Evolutionary conservation across 2,329 filamentous ascomycete genomes (phyloP).

Genomic region (Scedosporium dehoogii): DNA sequence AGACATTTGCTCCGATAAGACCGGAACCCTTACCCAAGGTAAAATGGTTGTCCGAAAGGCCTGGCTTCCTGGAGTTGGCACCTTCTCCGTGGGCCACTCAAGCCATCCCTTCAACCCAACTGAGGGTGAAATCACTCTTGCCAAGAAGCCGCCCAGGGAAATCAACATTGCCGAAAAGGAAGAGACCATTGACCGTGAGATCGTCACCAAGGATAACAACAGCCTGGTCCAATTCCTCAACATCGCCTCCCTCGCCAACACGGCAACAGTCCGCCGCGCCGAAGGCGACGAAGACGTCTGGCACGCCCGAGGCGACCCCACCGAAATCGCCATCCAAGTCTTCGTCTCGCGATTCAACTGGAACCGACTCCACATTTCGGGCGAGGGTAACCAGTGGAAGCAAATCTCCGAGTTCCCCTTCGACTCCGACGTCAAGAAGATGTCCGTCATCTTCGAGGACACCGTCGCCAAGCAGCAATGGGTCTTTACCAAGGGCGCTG

Average conservation of each 20-base stretch:
- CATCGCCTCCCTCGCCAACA: constrained; percentile 54
- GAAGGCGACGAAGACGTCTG: constrained; percentile 29
- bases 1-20: constrained; percentile 60
- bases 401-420: constrained; percentile 62
- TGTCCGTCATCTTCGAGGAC: constrained; percentile 58
- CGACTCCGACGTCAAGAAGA: constrained; percentile 65
- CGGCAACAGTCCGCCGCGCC: constrained; percentile 42
- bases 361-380: constrained; percentile 44
- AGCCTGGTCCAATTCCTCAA: constrained; percentile 46
- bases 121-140: constrained; percentile 33
- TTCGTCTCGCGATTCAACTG: constrained; percentile 60
- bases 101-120: constrained; percentile 49
- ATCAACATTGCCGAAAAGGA: constrained; percentile 14
- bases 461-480: constrained; percentile 27
- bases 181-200: constrained; percentile 17
- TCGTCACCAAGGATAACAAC: constrained; percentile 34
- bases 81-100: constrained; percentile 35
- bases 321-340: constrained; percentile 66
- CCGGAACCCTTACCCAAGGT: constrained; percentile 42
- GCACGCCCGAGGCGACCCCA: constrained; percentile 53
- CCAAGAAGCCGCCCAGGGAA: constrained; percentile 19
- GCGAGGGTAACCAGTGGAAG: constrained; percentile 19
- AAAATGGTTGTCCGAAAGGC: constrained; percentile 53
- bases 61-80: constrained; percentile 38
- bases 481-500: constrained; percentile 57